Percentiles rank a stretch among this genome's conserved stretches.
Evolutionary conservation across 2,329 filamentous ascomycete genomes (phyloP).

Genomic region (Zymoseptoria pseudotritici): DNA sequence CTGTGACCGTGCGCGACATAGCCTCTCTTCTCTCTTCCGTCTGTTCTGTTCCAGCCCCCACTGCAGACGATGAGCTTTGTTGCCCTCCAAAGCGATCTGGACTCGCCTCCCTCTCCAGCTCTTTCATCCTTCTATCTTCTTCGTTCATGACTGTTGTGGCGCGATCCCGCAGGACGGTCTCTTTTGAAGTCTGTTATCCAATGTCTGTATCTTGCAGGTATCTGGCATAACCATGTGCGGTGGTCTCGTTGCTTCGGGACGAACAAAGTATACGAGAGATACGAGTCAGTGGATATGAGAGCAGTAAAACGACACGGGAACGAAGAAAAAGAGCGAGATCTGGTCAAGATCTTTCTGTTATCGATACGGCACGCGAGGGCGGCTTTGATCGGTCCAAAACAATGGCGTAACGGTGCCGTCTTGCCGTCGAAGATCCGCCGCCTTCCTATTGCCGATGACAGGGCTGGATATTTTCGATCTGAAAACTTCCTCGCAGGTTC

Average conservation of each 20-base stretch:
- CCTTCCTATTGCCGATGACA: neutral
- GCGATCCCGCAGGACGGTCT: neutral
- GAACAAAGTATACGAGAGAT: neutral
- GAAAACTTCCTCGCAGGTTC: neutral
- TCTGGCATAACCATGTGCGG: neutral
- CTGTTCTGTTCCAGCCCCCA: slow-evolving; percentile 29
- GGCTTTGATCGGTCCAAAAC: neutral
- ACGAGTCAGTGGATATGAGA: neutral
- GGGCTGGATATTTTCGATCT: neutral
- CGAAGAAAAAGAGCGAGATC: neutral
- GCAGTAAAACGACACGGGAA: neutral
- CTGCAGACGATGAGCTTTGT: slow-evolving; percentile 29
- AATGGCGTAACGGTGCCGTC: neutral
- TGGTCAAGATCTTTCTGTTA: neutral
- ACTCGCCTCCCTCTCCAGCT: slow-evolving; percentile 50
- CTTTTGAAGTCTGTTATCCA: neutral
- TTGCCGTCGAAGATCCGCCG: neutral
- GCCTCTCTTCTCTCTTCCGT: slow-evolving; percentile 29
- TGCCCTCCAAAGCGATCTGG: slow-evolving; percentile 29
- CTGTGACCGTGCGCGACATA: slow-evolving; percentile 54
- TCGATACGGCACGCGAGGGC: neutral
- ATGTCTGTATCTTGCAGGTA: neutral
- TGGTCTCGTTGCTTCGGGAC: neutral
- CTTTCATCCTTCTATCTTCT: slow-evolving; percentile 48
- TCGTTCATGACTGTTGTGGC: slow-evolving; percentile 44